Base-by-base conservation (phyloP, 2,329 filamentous ascomycete species). In the Neopestalotiopsis sp. region DNA sequence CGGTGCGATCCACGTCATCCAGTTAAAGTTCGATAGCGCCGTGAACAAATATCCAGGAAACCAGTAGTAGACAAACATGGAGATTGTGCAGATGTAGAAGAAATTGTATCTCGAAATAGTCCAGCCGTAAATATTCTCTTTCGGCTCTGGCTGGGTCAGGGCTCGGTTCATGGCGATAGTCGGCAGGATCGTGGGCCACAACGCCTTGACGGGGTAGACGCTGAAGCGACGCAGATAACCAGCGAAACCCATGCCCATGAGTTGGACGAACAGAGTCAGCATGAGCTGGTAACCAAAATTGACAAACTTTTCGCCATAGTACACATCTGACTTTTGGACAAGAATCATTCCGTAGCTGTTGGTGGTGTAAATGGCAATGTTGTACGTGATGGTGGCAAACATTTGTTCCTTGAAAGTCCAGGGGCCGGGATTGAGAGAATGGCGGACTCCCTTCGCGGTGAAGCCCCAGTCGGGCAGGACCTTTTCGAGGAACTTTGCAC, bases 1-100 rank as follows among this genome's bases (percentile, higher is more conserved):
- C 0, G 84, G 84, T 0, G 82, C 75, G n/a, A 86, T 85, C 84
- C 84, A 86, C 0, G 82, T 83, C 78, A 85, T 85, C 83, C 84
- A 86, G 73, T 83, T 82, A 74, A 86, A 86, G 1, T 80, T 77
- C 17, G 78, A 78, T 2, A 86, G 74, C 1, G 81, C 82, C 0
- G 76, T 79, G 72, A 85, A 86, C 2, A 86, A 74, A 61, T 80
- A 84, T n/a, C 80, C 79, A 0, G 84, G 84, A 12, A 86, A 75
- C 83, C 83, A 86, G 73, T 84, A 86, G 75, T 83, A 86, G 28
- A 85, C 59, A 56, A 83, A 82, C 12, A 76, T 75, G 63, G 82
- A 74, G 61, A 81, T 84, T 6, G 73, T 73, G 32, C 81, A 77
- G 59, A 80, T 79, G 73, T 83, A 84, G 73, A 81, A 85, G n/a